Evolutionary conservation across 2,329 filamentous ascomycete species (phyloP), one percentile per base, ranked within the genome.

Genomic region (Coniochaeta pulveracea): DNA sequence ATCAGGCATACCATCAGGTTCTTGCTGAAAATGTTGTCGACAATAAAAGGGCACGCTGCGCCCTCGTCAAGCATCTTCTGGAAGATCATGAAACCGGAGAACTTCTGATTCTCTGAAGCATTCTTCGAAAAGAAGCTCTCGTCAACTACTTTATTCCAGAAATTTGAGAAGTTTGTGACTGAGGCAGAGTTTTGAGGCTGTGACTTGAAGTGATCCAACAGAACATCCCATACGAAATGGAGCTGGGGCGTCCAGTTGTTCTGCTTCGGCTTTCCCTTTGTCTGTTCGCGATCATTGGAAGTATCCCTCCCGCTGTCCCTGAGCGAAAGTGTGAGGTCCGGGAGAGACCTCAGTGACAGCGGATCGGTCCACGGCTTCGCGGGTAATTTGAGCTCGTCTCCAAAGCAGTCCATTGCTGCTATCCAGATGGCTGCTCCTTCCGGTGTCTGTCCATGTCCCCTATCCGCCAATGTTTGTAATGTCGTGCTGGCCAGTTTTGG

Each of bases 361-460:
- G 86, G 88, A 47, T 91, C 76, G 32, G 74, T 69, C 86, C 88
- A 94, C 2, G 84, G 67, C 42, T 80, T 77, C 17, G 69, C 63
- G 1, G 80, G 80, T 26, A 82, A 61, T 32, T 73, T 71, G 35
- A 80, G 63, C 6, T 69, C 60, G 0, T 80, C 72, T 21, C 28
- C 28, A 45, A 83, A 85, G 14, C 61, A 61, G 33, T 71, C 69
- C 40, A 72, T 67, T 2, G 81, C 71, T 5, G 74, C 71, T 19
- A 96, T 64, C 86, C 88, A 96, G 36, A 95, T 74, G 1, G 85
- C 85, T 15, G 95, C 76, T 6, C 88, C 89, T 52, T 96, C 89
- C 0, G 86, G 80, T 0, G 86, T 89, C 52, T 81, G 81, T 7
- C 77, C 74, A 31, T 93, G 62, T 8, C 80, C 78, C 31, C 73